Percentiles rank a stretch among this genome's conserved stretches.
These are phyloP conservation scores for Ricinus communis DNA, from an alignment of 345 rosid species.

Conservation along the genomic window DNA sequence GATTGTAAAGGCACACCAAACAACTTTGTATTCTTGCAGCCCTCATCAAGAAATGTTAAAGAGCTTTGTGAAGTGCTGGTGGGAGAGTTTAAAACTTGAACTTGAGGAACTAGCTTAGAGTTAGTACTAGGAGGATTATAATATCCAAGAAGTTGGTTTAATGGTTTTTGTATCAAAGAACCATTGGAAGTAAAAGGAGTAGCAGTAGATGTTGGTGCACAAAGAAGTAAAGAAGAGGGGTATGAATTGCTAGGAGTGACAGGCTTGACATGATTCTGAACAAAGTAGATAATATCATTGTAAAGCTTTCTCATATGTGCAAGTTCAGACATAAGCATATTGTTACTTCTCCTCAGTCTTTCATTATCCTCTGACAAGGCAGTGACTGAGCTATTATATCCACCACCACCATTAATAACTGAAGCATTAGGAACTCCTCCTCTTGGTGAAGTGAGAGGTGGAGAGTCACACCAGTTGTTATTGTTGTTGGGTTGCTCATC, in stretches of 20 bases:
- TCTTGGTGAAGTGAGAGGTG: slow-evolving; percentile 46
- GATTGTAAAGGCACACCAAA: slow-evolving; percentile 76
- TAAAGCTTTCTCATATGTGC: slow-evolving; percentile 90
- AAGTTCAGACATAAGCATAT: slow-evolving; percentile 74
- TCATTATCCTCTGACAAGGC: slow-evolving; percentile 84
- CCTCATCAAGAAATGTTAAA: slow-evolving; percentile 38
- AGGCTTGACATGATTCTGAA: slow-evolving; percentile 89
- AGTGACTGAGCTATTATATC: slow-evolving; percentile 41
- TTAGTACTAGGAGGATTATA: slow-evolving; percentile 24
- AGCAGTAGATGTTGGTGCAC: slow-evolving; percentile 33
- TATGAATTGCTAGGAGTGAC: slow-evolving; percentile 62
- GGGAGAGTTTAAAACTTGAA: slow-evolving; percentile 34
- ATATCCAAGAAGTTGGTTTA: slow-evolving; percentile 45
- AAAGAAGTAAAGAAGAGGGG: slow-evolving; percentile 47
- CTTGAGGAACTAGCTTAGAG: slow-evolving; percentile 24
- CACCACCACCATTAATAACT: slow-evolving; percentile 2
- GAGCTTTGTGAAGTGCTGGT: slow-evolving; percentile 41
- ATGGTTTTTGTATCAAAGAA: slow-evolving; percentile 43
- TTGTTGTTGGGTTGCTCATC: slow-evolving; percentile 43
- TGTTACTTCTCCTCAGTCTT: slow-evolving; percentile 73
- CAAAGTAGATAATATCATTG: slow-evolving; percentile 85
- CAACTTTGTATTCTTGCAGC: slow-evolving; percentile 54
- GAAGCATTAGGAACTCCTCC: slow-evolving; percentile 29
- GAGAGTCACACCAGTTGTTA: slow-evolving; percentile 68
- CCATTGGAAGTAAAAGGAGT: slow-evolving; percentile 23